These are phyloP conservation scores for Xylaria sp. DNA, from an alignment of 2,329 filamentous ascomycete species.

Conservation along the genomic window DNA sequence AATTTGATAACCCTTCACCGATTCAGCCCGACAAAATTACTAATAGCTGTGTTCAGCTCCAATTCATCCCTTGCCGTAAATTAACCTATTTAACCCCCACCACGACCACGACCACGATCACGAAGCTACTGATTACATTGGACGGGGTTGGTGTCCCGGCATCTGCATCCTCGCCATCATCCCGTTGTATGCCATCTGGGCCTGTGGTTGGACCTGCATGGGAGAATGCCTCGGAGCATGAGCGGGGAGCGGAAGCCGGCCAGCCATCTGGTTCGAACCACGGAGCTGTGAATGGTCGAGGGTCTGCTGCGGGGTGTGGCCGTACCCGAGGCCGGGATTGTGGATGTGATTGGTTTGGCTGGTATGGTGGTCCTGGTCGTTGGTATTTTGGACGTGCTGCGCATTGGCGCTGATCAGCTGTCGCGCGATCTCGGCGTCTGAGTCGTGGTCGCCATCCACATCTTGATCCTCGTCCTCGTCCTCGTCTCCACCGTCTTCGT, in stretches of 20 bases:
- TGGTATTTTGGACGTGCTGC: background rate
- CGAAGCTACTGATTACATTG: background rate
- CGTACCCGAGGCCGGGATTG: background rate
- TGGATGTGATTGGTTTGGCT: constrained; percentile 2
- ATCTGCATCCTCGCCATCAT: constrained; percentile 24
- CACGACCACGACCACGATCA: background rate
- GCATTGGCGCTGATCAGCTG: constrained; percentile 25
- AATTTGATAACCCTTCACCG: background rate
- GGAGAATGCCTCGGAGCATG: constrained; percentile 12
- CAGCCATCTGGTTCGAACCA: background rate
- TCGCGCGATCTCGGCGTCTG: constrained; percentile 36
- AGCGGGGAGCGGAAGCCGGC: constrained; percentile 24
- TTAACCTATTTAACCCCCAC: background rate
- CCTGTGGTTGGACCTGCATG: background rate
- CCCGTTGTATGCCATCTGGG: constrained; percentile 7
- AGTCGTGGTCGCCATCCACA: constrained; percentile 34
- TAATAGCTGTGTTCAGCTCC: background rate
- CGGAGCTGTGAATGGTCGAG: constrained; percentile 12
- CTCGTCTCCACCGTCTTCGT: constrained; percentile 3
- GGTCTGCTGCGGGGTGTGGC: background rate
- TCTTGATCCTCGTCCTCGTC: constrained; percentile 25
- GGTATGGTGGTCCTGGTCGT: background rate
- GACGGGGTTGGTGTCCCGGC: constrained; percentile 16
- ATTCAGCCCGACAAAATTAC: background rate
- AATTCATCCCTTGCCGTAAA: background rate